A percentile compares a stretch with the other conserved stretches of the same genome.
Evolutionary conservation across 495 filamentous ascomycete species (phyloP).

Genomic region (Penicillium goetzii): DNA sequence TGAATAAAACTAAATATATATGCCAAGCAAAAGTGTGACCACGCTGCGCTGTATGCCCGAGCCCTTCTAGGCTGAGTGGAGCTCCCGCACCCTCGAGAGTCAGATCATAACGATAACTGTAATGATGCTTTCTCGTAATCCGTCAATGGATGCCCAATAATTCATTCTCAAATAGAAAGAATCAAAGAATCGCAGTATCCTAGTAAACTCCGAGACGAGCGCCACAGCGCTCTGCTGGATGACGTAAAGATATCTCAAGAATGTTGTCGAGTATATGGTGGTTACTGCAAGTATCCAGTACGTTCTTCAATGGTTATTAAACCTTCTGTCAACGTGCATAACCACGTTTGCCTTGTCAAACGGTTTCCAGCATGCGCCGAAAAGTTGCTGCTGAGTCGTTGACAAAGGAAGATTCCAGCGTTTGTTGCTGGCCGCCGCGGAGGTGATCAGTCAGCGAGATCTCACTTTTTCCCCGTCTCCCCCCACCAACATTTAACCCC

Average conservation of each 20-base stretch:
- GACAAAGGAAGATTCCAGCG: not conserved
- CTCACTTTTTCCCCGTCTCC: slow-evolving; percentile 25
- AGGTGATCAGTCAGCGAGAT: slow-evolving; percentile 35
- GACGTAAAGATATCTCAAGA: not conserved
- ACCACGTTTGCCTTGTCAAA: not conserved
- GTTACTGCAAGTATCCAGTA: not conserved
- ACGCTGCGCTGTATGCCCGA: too few relatives aligned
- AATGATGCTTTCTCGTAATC: not conserved
- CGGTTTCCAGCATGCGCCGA: not conserved
- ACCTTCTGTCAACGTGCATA: not conserved
- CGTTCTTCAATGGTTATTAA: not conserved
- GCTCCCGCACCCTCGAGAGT: not conserved
- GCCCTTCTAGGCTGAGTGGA: not conserved
- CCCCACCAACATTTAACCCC: slow-evolving; percentile 29
- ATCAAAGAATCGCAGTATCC: not conserved
- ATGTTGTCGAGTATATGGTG: not conserved
- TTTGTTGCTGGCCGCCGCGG: slow-evolving; percentile 8
- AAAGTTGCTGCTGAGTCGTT: not conserved
- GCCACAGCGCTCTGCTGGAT: not conserved
- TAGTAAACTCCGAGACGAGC: not conserved
- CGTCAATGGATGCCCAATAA: not conserved
- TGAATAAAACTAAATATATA: too few relatives aligned
- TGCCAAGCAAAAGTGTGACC: too few relatives aligned
- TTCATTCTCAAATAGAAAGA: not conserved
- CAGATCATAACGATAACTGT: too few relatives aligned